These are phyloP conservation scores for Debaryomyces tyrocola DNA, from an alignment of 805 yeast species.

Conservation along the genomic window DNA sequence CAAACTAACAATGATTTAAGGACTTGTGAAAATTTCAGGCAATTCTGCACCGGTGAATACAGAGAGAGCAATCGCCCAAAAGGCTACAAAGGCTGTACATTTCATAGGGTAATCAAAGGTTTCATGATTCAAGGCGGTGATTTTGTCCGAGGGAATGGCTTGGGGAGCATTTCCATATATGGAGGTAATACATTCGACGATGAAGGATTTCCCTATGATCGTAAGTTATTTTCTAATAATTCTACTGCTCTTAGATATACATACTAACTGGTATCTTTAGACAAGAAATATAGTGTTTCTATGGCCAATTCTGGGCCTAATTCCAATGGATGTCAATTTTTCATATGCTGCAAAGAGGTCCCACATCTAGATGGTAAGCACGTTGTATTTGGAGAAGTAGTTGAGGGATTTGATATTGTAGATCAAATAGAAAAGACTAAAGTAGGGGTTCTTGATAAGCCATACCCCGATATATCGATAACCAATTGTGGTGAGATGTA, in stretches of 20 bases:
- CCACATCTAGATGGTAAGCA: slow-evolving; percentile 93
- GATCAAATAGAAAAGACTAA: slow-evolving; percentile 30
- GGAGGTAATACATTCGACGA: slow-evolving; percentile 43
- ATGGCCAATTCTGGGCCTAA: slow-evolving; percentile 75
- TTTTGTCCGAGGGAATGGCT: slow-evolving; percentile 44
- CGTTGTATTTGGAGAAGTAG: slow-evolving; percentile 92
- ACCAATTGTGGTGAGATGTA: slow-evolving; percentile 21
- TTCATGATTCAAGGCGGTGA: slow-evolving; percentile 51
- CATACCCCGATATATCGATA: slow-evolving; percentile 11
- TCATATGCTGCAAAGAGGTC: slow-evolving; percentile 78
- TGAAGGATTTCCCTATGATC: slow-evolving; percentile 36
- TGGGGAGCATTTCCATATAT: slow-evolving; percentile 42
- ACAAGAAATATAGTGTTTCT: slow-evolving; percentile 26
- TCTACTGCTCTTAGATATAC: not conserved
- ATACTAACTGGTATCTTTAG: slow-evolving; percentile 7
- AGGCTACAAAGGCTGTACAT: slow-evolving; percentile 40
- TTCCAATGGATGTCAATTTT: slow-evolving; percentile 94
- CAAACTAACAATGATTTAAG: slow-evolving; percentile 11
- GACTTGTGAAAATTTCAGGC: slow-evolving; percentile 53
- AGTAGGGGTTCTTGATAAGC: slow-evolving; percentile 9
- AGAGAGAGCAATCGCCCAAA: slow-evolving; percentile 36
- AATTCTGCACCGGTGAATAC: slow-evolving; percentile 52
- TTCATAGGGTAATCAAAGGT: slow-evolving; percentile 44
- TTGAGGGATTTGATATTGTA: slow-evolving; percentile 82
- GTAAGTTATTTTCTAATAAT: slow-evolving; percentile 11